phyloP scores from a whole-genome alignment of 2,329 filamentous ascomycete species.

The Fusarium decemcellulare region DNA sequence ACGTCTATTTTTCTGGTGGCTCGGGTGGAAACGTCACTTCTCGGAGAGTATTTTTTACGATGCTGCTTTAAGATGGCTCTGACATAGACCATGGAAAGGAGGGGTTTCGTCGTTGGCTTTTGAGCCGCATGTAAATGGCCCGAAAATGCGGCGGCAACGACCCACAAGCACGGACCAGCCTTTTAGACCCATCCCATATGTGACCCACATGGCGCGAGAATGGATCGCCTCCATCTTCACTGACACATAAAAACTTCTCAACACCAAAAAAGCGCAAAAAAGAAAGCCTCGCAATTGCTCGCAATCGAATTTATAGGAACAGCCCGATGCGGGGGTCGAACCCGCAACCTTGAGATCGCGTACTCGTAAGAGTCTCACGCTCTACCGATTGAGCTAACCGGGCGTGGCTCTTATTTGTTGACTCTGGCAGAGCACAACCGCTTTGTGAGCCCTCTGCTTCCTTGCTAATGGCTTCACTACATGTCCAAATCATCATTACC shows the following conservation, averaged over 20 bases:
- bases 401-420: conserved; percentile 34
- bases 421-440: background rate
- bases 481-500: background rate
- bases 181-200: background rate
- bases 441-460: background rate
- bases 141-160: conserved; percentile 26
- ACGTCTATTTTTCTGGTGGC: too few species aligned
- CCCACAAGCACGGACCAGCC: conserved; percentile 18
- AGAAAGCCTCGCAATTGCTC: conserved; percentile 30
- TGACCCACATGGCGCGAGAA: background rate
- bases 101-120: conserved; percentile 23
- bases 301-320: conserved; percentile 40
- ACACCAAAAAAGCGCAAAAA: conserved; percentile 5
- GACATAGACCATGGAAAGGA: conserved; percentile 6
- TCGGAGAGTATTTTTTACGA: conserved; percentile 15
- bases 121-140: conserved; percentile 21
- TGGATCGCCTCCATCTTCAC: background rate
- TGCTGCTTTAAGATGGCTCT: conserved; percentile 41
- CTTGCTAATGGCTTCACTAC: background rate
- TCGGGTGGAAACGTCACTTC: background rate
- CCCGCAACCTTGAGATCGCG: conserved; percentile 68
- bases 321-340: conserved; percentile 64
- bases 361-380: conserved; percentile 73
- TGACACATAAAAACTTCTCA: background rate
- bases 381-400: conserved; percentile 63